Evolutionary conservation across 2,329 filamentous ascomycete species (phyloP), one percentile per base, ranked within the genome.

Genomic region (Ustilaginoidea virens): DNA sequence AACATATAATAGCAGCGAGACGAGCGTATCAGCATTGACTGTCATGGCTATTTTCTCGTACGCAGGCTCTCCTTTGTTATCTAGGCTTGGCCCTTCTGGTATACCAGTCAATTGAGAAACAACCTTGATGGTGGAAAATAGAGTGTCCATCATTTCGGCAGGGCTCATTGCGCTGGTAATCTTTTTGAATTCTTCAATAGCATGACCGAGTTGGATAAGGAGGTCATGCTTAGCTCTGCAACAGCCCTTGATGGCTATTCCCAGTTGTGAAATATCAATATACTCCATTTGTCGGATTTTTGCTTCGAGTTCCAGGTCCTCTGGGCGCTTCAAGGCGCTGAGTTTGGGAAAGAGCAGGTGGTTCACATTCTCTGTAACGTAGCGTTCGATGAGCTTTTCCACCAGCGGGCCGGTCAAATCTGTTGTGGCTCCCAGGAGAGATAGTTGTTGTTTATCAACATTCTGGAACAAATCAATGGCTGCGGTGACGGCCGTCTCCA

Each of bases 381-480:
- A 94, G 27, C 85, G 76, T 53, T 98, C 90, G 39, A 98, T 94
- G 43, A 98, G 65, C 36, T 81, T 75, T 55, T 98, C 92, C 2
- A 98, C 86, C 7, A 92, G 59, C 1, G 86, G 82, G 0, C 90
- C 87, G 0, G 90, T 96, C 29, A 98, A 58, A 47, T 94, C 85
- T 2, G 92, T 98, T 2, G 85, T 93, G 4, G 86, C 81, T 12
- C 86, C 90, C 4, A 98, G 64, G 20, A 92, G 65, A 3, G 87
- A 94, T 17, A 98, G 61, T 44, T 96, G 90, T 44, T 92, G 82
- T 50, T 93, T 93, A 49, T 98, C 90, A 5, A 98, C 87, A 34
- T 76, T 75, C 44, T 96, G 87, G 40, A 98, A 98, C 1, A 96
- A 65, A 45, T 98, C 90, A 39, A 98, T 96, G 0, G 86, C 90